Evolutionary conservation across 2,329 filamentous ascomycete genomes (phyloP), one percentile per base, ranked within the genome.

Genomic region (Aspergillus fumigatiaffinis): DNA sequence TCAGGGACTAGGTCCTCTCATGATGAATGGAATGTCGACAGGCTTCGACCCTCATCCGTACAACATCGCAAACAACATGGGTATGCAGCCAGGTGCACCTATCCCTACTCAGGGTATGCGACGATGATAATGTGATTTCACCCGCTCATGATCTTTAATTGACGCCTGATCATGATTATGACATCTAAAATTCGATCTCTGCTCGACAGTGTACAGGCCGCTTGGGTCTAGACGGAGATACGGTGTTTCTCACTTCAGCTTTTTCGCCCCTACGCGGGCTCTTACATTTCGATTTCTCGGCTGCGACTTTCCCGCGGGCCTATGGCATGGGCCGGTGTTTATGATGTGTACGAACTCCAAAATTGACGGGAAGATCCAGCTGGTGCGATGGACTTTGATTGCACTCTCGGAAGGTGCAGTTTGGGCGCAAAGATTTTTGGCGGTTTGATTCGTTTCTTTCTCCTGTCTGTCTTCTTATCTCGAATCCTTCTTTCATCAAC

Each of bases 1-100:
- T 49, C 92, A 97, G 73, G 89, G 89, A 3, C 79, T 94, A 20
- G 71, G 68, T 28, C 71, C 73, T 20, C 66, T 77, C 35, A 71
- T 75, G 65, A 76, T 76, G 73, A 75, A 74, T 46, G 71, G 71
- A 53, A 70, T 76, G 67, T 62, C 67, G 20, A 63, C 74, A 51
- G 76, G 76, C 49, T 74, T 67, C 51, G 75, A 78, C 21, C 68
- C 71, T 21, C 75, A 78, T 56, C 75, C 74, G 3, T 77, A 78
- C 62, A 73, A 70, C 53, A 76, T 79, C 66, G 65, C 71, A 23
- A 69, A 68, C 54, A 70, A 68, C 42, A 78, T 78, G 74, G 72
- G 67, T 21, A 77, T 79, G 74, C 76, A 73, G 53, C 66, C 66
- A 6, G 71, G 70, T 55, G 64, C 62, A 23, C 68, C 66, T 5